phyloP scores from a whole-genome alignment of 352 stramenopile species.

The Pelagophyceae sp. region DNA sequence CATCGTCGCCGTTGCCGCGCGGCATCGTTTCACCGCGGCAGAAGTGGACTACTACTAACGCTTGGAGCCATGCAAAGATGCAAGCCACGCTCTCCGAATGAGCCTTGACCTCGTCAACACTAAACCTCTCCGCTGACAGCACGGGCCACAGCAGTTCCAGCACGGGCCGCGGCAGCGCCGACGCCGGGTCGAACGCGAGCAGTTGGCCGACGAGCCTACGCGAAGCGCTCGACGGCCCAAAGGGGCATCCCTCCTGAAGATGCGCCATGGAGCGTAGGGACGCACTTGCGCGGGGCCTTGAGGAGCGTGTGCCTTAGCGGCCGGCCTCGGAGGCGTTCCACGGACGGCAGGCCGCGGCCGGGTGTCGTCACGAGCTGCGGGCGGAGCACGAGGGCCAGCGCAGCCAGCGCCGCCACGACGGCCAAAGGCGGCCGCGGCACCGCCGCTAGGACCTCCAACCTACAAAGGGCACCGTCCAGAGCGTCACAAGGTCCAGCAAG shows the following conservation, averaged over 20 bases:
- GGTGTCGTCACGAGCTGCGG: not conserved
- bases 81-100: not conserved
- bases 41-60: not conserved
- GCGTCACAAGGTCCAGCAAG: too few relatives aligned
- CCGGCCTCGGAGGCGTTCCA: not conserved
- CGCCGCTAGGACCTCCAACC: not conserved
- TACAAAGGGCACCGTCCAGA: too few relatives aligned
- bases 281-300: not conserved
- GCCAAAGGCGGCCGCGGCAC: not conserved
- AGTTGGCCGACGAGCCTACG: not conserved
- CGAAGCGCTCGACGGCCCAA: too few relatives aligned
- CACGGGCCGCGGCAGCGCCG: not conserved
- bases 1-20: too few relatives aligned
- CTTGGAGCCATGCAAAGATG: not conserved
- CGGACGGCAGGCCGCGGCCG: not conserved
- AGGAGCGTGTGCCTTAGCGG: slow-evolving; percentile 9
- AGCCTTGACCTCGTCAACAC: not conserved
- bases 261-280: too few relatives aligned
- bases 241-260: too few relatives aligned
- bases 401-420: slow-evolving; percentile 6
- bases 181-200: not conserved
- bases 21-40: not conserved
- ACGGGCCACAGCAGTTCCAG: slow-evolving; percentile 10
- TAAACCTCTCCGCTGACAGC: not conserved
- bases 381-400: not conserved